These are phyloP conservation scores for Graphilbum sp. DNA, from an alignment of 2,329 filamentous ascomycete genomes.

Conservation along the genomic window DNA sequence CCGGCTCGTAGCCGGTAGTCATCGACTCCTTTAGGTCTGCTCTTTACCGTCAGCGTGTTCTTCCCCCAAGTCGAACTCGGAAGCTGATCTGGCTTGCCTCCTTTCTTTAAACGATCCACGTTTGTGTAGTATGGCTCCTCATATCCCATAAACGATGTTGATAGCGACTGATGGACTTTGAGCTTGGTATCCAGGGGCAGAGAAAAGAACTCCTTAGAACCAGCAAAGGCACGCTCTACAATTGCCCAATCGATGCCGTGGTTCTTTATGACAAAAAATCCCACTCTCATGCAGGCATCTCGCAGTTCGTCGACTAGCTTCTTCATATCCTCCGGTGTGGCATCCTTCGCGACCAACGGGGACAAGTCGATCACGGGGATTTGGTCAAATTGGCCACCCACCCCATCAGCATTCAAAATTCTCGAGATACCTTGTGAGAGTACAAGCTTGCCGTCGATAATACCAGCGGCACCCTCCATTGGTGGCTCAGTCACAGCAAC, in stretches of 20 bases:
- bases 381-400: constrained; percentile 1
- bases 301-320: neutral
- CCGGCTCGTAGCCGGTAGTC: constrained; percentile 5
- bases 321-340: neutral
- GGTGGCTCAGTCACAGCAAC: neutral
- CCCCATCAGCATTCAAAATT: neutral
- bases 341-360: neutral
- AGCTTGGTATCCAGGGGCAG: neutral
- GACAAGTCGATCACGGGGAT: constrained; percentile 1
- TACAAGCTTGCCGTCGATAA: constrained; percentile 1
- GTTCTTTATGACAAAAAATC: constrained; percentile 28
- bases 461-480: constrained; percentile 1
- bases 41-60: neutral
- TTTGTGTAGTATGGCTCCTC: constrained; percentile 5
- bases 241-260: constrained; percentile 18
- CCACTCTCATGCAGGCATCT: constrained; percentile 2
- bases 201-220: neutral
- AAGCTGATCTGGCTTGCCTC: neutral
- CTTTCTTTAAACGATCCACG: constrained; percentile 4
- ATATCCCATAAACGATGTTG: constrained; percentile 4
- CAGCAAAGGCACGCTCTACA: constrained; percentile 12
- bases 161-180: constrained; percentile 2
- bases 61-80: neutral
- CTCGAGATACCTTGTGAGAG: constrained; percentile 2
- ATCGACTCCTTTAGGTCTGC: constrained; percentile 6